Conservation (phyloP, 345 rosid genomes). For the Camelina hispida region DNA sequence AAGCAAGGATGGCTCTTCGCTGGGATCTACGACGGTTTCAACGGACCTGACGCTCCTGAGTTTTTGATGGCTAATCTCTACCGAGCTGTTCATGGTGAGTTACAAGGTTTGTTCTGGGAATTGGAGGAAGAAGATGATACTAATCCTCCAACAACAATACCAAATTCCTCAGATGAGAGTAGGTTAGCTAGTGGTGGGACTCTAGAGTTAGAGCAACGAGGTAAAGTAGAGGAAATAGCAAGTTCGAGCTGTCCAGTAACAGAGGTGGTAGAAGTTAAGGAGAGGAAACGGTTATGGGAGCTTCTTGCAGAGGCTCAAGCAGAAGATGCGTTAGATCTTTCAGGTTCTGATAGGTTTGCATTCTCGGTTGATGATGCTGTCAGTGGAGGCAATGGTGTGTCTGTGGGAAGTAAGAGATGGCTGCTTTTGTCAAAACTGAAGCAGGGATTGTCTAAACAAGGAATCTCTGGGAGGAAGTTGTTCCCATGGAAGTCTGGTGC, state of each 20-base stretch:
- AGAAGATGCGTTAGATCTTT: conserved; percentile 92
- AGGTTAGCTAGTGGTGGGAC: conserved; percentile 9
- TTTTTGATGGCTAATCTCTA: conserved; percentile 98
- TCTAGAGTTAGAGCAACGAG: conserved; percentile 39
- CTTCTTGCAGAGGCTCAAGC: conserved; percentile 80
- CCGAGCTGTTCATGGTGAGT: conserved; percentile 84
- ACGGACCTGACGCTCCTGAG: conserved; percentile 97
- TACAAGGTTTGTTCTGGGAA: conserved; percentile 94
- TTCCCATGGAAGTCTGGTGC: conserved; percentile 83
- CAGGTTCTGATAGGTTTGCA: conserved; percentile 92
- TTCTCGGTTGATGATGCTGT: conserved; percentile 90
- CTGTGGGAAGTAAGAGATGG: conserved; percentile 83
- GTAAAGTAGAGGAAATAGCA: conserved; percentile 31
- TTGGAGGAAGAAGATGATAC: conserved; percentile 50
- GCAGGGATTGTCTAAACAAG: conserved; percentile 75
- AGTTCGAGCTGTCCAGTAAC: conserved; percentile 36
- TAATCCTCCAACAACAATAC: conserved; percentile 4
- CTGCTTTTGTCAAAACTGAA: conserved; percentile 78
- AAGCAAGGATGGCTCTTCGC: conserved; percentile 98
- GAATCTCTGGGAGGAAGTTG: conserved; percentile 56
- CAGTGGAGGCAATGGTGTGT: conserved; percentile 63
- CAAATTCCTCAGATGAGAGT: conserved; percentile 21
- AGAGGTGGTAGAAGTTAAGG: conserved; percentile 59
- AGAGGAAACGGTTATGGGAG: conserved; percentile 73
- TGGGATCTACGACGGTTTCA: conserved; percentile 97